phyloP scores from a whole-genome alignment of 1,284 basidiomycete species.

The Leccinum angustisporum region DNA sequence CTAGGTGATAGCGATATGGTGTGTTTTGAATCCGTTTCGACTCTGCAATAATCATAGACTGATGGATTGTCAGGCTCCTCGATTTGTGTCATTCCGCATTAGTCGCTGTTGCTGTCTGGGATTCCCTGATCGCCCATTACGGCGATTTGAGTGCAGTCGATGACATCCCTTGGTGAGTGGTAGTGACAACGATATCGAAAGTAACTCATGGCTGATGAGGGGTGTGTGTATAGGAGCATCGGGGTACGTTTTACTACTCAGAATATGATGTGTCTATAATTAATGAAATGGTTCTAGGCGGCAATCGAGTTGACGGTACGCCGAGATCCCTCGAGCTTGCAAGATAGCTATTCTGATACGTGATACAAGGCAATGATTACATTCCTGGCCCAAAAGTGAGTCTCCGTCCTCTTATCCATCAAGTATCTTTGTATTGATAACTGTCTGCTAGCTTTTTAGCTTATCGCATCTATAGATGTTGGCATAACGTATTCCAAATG shows the following conservation, averaged over 20 bases:
- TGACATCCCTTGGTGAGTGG: slow-evolving; percentile 25
- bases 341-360: slow-evolving; percentile 1
- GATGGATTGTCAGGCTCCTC: slow-evolving; percentile 17
- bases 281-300: slow-evolving; percentile 12
- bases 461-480: slow-evolving; percentile 28
- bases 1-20: slow-evolving; percentile 27
- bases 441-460: slow-evolving; percentile 22
- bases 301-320: slow-evolving; percentile 23
- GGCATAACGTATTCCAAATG: neutral
- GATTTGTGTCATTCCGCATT: slow-evolving; percentile 28
- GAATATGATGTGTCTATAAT: neutral
- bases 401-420: neutral
- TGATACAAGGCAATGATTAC: slow-evolving; percentile 24
- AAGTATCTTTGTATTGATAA: slow-evolving; percentile 2
- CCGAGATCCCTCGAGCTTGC: neutral
- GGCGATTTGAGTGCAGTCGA: slow-evolving; percentile 14
- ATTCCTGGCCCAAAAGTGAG: slow-evolving; percentile 25
- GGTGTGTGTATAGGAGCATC: slow-evolving; percentile 19
- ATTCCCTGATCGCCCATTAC: slow-evolving; percentile 20
- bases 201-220: neutral
- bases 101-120: slow-evolving; percentile 24
- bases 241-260: slow-evolving; percentile 16
- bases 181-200: too few species aligned
- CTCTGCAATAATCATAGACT: neutral
- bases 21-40: neutral